Conservation (phyloP, 345 rosid species). For the Mercurialis annua region DNA sequence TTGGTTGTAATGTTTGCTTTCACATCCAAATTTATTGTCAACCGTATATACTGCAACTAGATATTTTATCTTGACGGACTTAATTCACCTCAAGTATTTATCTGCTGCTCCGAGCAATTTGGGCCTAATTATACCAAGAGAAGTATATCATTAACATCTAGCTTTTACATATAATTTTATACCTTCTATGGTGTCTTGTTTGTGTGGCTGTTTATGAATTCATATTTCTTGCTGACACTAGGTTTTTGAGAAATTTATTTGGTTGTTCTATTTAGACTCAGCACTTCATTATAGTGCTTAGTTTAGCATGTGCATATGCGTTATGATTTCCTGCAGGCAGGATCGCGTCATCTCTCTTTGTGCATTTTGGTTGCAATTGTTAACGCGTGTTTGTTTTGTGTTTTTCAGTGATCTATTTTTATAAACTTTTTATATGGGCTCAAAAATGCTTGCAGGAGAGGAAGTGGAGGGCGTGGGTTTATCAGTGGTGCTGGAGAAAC, state of each 20-base stretch:
- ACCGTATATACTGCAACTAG: neutral
- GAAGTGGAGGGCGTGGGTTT: conserved; percentile 86
- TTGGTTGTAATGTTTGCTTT: neutral
- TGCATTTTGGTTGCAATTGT: neutral
- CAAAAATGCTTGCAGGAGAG: conserved; percentile 67
- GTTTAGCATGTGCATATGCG: neutral
- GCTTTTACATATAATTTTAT: neutral
- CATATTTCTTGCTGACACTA: neutral
- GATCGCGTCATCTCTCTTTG: neutral
- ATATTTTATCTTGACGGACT: neutral
- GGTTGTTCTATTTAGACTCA: neutral
- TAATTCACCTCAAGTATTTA: neutral
- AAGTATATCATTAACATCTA: neutral
- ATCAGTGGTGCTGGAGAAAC: conserved; percentile 98
- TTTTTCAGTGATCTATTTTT: neutral
- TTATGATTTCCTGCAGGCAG: neutral
- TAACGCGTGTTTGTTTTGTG: neutral
- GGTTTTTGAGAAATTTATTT: neutral
- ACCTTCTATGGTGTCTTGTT: neutral
- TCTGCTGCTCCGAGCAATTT: neutral
- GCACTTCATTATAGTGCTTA: neutral
- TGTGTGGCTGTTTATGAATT: neutral
- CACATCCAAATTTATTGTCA: neutral
- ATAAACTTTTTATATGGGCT: neutral
- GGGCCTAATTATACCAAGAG: neutral